Base-by-base conservation (phyloP, 23 red algal species). In the Gracilariopsis chorda region DNA sequence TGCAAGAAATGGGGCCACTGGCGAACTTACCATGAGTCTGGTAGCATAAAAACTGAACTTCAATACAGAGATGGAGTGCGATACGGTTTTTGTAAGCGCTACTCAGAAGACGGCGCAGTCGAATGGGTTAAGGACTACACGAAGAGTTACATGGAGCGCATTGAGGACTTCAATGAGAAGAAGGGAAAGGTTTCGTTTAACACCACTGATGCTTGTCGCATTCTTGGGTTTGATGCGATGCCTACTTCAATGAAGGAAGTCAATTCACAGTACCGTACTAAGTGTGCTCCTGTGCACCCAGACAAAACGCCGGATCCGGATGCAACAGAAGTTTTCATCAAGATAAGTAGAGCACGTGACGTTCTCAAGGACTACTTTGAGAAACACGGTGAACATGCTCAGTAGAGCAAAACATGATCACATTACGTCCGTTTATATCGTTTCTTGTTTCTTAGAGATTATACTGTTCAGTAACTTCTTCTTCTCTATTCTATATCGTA, bases 61-160 rank as follows among this genome's bases (percentile, higher is more conserved):
- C 79, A 94, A 48, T 98, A 98, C 53, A 48, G 83, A 19, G 80
- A 98, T 58, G 95, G 95, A 30, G 86, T 98, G 1, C 85, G 95
- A 3, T 86, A 63, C 49, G 95, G 95, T 14, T 98, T 98, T 74
- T 94, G 91, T 41, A 98, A 98, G 46, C 95, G 95, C 37, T 98
- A 98, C 58, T 85, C 71, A 19, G 57, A 47, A 40, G 95, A 98
- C 63, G 95, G 95, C n/a, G 72, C 91, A 12, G 77, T 98, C 34
- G 84, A 94, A 55, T 98, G 95, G 95, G 91, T 98, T 34, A 98
- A 94, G 60, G 95, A 98, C 83, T 98, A 98, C 56, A 98, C 84
- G 14, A 84, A 90, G 69, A 76, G 91, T 24, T 93, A 98, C 63
- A 37, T 94, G 48, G 75, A 94, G 45, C 88, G 89, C 25, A 82